These are phyloP conservation scores for Fusarium ambrosium DNA, from an alignment of 2,329 filamentous ascomycete species.

Conservation along the genomic window DNA sequence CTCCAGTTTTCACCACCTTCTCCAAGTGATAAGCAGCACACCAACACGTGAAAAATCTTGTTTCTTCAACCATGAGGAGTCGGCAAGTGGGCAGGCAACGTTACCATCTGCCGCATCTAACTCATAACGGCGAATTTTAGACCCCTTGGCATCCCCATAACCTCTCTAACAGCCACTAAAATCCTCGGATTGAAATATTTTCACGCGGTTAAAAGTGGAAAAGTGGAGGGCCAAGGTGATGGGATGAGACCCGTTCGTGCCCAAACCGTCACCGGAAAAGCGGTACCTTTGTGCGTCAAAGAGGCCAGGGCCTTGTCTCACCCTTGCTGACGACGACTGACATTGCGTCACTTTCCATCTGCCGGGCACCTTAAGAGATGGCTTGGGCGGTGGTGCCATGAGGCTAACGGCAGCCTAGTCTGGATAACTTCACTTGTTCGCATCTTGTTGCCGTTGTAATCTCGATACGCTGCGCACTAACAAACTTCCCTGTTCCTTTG, in stretches of 20 bases:
- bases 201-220: constrained; percentile 3
- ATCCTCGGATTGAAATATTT: background rate
- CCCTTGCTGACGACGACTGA: background rate
- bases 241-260: background rate
- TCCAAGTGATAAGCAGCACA: background rate
- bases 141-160: background rate
- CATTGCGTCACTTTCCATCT: background rate
- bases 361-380: background rate
- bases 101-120: background rate
- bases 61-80: background rate
- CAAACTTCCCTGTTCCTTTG: background rate
- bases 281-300: background rate
- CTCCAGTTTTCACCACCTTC: background rate
- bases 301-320: background rate
- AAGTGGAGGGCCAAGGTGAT: background rate
- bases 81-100: constrained; percentile 1
- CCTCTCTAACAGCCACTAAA: background rate
- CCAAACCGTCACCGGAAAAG: background rate
- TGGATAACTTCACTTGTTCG: background rate
- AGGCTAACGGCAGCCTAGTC: background rate
- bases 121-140: background rate
- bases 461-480: background rate
- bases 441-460: background rate
- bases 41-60: background rate
- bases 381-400: background rate